Conservation (phyloP, 257 asterid species). For the Solanum rostratum region DNA sequence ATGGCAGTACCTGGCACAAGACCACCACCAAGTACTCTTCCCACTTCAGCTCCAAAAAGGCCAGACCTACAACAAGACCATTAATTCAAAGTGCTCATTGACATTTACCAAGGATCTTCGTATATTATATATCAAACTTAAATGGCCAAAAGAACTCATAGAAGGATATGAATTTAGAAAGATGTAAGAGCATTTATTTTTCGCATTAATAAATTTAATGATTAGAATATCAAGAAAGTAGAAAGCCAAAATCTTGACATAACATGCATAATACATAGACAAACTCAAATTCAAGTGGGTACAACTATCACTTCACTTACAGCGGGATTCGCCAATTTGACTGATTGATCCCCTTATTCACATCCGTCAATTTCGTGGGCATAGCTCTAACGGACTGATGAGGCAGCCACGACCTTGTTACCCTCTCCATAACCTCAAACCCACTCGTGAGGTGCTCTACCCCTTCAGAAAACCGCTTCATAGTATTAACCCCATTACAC, state of each 20-base stretch:
- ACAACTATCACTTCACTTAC: conserved; percentile 29
- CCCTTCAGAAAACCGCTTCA: conserved; percentile 45
- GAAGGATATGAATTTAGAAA: not conserved
- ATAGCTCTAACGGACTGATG: conserved; percentile 13
- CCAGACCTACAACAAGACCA: conserved; percentile 46
- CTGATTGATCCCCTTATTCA: conserved; percentile 36
- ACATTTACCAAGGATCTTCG: not conserved
- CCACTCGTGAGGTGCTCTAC: conserved; percentile 22
- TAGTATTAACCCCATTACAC: conserved; percentile 52
- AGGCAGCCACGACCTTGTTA: conserved; percentile 55
- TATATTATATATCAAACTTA: not conserved
- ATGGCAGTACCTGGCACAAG: conserved; percentile 69
- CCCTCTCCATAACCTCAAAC: conserved; percentile 39
- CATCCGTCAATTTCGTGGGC: conserved; percentile 62
- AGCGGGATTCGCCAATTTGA: conserved; percentile 64
- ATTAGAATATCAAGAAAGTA: not conserved
- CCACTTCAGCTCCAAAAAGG: conserved; percentile 85
- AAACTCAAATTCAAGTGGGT: not conserved
- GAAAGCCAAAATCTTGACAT: not conserved
- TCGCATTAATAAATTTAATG: not conserved
- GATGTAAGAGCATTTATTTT: not conserved
- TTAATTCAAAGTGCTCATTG: not conserved
- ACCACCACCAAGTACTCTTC: conserved; percentile 97
- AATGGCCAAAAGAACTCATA: not conserved
- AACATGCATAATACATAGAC: not conserved